Evolutionary conservation across 148 eudicot genomes (phyloP), one percentile per base, ranked within the genome.

Genomic region (Rhododendron griersonianum): DNA sequence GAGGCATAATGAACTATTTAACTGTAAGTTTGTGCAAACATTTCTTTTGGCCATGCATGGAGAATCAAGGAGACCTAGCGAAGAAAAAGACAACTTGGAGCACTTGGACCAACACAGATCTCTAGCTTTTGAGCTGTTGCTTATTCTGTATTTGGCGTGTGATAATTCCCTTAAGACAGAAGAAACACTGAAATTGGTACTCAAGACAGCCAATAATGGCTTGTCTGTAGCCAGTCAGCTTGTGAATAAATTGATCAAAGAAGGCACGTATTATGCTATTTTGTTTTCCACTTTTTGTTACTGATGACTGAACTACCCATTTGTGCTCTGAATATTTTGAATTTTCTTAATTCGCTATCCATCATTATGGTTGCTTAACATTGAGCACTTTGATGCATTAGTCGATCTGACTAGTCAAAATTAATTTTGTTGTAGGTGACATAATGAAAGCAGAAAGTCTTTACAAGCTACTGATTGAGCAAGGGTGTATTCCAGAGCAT

Each of bases 51-150:
- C 80, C 41, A 85, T 93, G 84, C 84, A 85, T 80, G 88, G 91
- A 57, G 84, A 87, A 83, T 85, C 18, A 74, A 80, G 86, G 45
- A 81, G 85, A 81, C 13, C 83, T 61, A 84, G 82, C 61, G 88
- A 86, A 85, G 69, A 45, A 48, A 90, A 89, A 84, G 89, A 82
- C 59, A 45, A 41, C 47, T 81, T 86, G 81, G 86, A 83, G 84
- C 84, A 90, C 87, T 87, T 86, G 80, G 93, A 88, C 35, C 78
- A 85, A 79, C 87, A 88, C 57, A 88, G 87, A 83, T 39, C 83
- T 59, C 33, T 88, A 88, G 98, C 96, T 63, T 81, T 94, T 82
- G 93, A 91, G 90, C 87, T 91, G 84, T 89, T 93, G 87, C 88
- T 96, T 84, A 89, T 84, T 87, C 90, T 96, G 71, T 91, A 91